Evolutionary conservation across 371 early-diverging fungal genomes (phyloP), one percentile per base, ranked within the genome.

Genomic region (Choanephora cucurbitarum): DNA sequence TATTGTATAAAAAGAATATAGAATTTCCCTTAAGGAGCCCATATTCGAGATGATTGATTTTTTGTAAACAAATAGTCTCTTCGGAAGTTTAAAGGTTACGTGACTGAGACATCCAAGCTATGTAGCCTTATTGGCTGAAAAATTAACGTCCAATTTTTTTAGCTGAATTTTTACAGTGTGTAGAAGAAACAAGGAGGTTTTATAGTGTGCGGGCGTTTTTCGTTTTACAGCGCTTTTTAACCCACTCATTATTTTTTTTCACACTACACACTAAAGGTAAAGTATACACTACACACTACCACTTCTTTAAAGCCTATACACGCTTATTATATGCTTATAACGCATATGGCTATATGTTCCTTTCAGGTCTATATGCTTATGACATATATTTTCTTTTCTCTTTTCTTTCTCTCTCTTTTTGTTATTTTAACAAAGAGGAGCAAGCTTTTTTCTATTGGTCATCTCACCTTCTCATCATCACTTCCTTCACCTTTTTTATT

Each of bases 81-180:
- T 37, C 37, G 37, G 37, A 37, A 37, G 37, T 37, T 37, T 37
- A 37, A 37, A 13, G 14, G 2, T 13, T 37, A 37, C 37, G 37
- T 37, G 37, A 37, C 37, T 37, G 37, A 37, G 14, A 11, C 13
- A 37, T 13, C 1, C 13, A 1, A 14, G 10, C 13, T 7, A 37
- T 14, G 37, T 14, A 28, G 13, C 37, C 9, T 37, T 9, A 37
- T 37, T 37, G 37, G 37, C 10, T 37, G 13, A 37, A 13, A 37
- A 37, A 37, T 37, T 37, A 37, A 37, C 37, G 37, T 37, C 37
- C 37, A 37, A 37, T 37, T 37, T 37, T n/a, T 37, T 37, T 37
- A 37, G 37, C 37, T 37, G 37, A 37, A 37, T 37, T 28, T 28
- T 28, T 28, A 28, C 28, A 28, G 28, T 28, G 28, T 3, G 28